Evolutionary conservation across 495 filamentous ascomycete species (phyloP), one percentile per base, ranked within the genome.

Genomic region (Achaetomiella virescens): DNA sequence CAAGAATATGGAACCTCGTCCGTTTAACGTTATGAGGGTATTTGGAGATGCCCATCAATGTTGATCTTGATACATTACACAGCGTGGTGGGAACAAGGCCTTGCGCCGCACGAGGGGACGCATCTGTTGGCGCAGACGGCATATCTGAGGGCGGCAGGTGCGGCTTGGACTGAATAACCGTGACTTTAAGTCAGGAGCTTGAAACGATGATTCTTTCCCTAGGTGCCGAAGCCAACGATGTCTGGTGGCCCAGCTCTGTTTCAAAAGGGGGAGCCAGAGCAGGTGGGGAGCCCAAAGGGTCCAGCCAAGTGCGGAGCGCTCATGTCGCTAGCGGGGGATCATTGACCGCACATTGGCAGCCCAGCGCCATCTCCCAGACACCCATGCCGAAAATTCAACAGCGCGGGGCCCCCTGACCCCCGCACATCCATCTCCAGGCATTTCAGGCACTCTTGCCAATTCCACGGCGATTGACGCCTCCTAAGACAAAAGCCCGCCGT

Each of bases 301-400:
- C 33, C 11, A 15, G 51, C 41, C 29, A 10, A 18, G 29, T 45
- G 42, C 42, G 33, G 42, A 31, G 42, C 42, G 1, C 8, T 1
- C 20, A 6, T 43, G 21, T 38, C 18, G 36, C 10, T 12, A 11
- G 15, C 36, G 20, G 50, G 15, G 36, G 24, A 10, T 24, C 38
- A 31, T 41, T 55, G 52, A 48, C 52, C 52, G 52, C 44, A 41
- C 29, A 35, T 31, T 35, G 27, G 4, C 18, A 17, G 22, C 29
- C 49, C 55, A 1, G 5, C 18, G 35, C 31, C 41, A 33, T 58
- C 42, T 33, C 55, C 44, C 42, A 38, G 52, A 11, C 41, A 27
- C 48, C 48, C 47, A 60, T 53, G 53, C 37, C 53, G 48, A 60
- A 56, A 56, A 60, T 43, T 60, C 52, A 56, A 48, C 52, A 49